A percentile compares a stretch with the other conserved stretches of the same genome.
phyloP scores from a whole-genome alignment of 805 yeast genomes.

The Lipomyces sp. region DNA sequence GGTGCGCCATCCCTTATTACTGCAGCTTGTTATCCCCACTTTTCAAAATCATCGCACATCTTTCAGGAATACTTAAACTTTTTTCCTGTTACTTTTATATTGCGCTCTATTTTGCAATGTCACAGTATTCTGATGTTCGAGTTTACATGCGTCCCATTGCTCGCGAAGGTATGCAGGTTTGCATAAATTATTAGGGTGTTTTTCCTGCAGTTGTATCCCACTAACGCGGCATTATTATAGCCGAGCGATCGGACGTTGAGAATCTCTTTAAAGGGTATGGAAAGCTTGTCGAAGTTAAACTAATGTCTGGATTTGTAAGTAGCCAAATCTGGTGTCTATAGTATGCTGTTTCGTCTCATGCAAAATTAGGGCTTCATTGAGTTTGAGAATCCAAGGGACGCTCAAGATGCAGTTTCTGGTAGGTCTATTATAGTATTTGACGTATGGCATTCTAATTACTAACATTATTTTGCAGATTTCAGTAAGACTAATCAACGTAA shows the following conservation, averaged over 20 bases:
- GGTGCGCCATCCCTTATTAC: neutral
- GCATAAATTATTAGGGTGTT: neutral
- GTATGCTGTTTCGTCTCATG: neutral
- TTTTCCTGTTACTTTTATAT: neutral
- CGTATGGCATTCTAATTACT: neutral
- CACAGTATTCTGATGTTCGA: slow-evolving; percentile 37
- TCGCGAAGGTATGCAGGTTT: slow-evolving; percentile 33
- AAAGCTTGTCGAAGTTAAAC: slow-evolving; percentile 58
- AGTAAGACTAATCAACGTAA: slow-evolving; percentile 21
- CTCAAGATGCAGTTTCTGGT: slow-evolving; percentile 41
- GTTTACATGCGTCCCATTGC: slow-evolving; percentile 35
- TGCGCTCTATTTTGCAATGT: slow-evolving; percentile 13
- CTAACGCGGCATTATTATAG: slow-evolving; percentile 22
- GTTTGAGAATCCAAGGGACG: slow-evolving; percentile 43
- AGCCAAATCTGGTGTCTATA: neutral
- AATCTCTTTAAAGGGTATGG: slow-evolving; percentile 58
- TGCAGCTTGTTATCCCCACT: neutral
- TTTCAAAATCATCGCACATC: neutral
- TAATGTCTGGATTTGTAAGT: slow-evolving; percentile 51
- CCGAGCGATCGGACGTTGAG: slow-evolving; percentile 50
- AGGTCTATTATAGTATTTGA: neutral
- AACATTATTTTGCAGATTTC: slow-evolving; percentile 24
- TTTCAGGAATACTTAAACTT: neutral
- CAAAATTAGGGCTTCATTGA: slow-evolving; percentile 43
- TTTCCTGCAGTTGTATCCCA: neutral